Base-by-base conservation (phyloP, 176 grass and related monocot genomes). In the Carex kokanica region DNA sequence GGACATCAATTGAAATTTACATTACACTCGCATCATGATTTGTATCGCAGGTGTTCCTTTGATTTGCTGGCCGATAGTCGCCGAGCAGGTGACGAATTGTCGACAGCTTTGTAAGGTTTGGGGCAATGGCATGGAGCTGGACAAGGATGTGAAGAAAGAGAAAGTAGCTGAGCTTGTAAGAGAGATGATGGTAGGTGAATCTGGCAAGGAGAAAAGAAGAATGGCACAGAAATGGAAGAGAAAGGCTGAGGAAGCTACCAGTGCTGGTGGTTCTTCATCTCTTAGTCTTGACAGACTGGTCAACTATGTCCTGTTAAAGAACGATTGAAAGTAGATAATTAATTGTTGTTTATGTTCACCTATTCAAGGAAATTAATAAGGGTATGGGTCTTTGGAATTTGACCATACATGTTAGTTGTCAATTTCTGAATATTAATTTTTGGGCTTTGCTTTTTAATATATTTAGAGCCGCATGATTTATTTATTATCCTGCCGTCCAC, bases 21-120 rank as follows among this genome's bases (percentile, higher is more conserved):
- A 57, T 17, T 0, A 18, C 4, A 3, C 54, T 47, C 43, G 43
- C 43, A 47, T 47, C 43, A 47, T 6, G 54, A 0, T 57, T n/a
- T 70, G 66, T 36, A 63, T 5, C 14, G 73, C 57, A 5, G 88
- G 63, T 54, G 14, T 79, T 36, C 88, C 81, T 12, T 8, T 85
- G 18, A n/a, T 90, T 15, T 70, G 64, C 5, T 90, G 85, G 64
- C 88, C 88, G 2, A 71, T 87, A 4, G 25, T 87, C 1, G 85
- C 88, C 0, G 88, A 90, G 65, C 88, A 90, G 23, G 62, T 72
- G 32, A 87, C 81, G 3, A 90, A 85, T 51, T 84, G 85, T 82
- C 43, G 75, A 3, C 84, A 86, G 20, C 61, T 84, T 15, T 77
- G 85, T 17, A 20, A 79, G 56, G 40, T 55, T 78, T 90, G 88